Evolutionary conservation across 441 rosid species (phyloP).

Genomic region (Erysimum cheiri): DNA sequence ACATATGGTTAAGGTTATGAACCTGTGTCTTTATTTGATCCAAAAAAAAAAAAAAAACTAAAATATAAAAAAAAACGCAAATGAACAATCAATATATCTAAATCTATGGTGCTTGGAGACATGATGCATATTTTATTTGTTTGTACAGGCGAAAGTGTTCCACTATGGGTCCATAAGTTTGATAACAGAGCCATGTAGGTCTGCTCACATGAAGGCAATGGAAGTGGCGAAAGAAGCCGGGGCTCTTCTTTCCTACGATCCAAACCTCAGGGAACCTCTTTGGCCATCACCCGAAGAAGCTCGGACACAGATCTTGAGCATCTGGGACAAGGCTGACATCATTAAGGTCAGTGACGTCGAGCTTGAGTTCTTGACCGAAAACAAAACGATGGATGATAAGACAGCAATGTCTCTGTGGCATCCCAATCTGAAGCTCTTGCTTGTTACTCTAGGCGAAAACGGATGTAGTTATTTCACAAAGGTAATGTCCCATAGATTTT

Average conservation of each 20-base stretch:
- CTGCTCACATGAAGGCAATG: constrained; percentile 57
- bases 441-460: constrained; percentile 53
- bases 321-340: constrained; percentile 57
- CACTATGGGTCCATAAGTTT: constrained; percentile 62
- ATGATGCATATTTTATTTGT: not conserved
- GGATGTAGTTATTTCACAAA: constrained; percentile 56
- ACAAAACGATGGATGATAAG: constrained; percentile 48
- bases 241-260: constrained; percentile 57
- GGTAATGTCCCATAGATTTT: constrained; percentile 28
- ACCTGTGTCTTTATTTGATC: not conserved
- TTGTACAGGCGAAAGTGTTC: constrained; percentile 52
- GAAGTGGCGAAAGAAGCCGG: constrained; percentile 57
- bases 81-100: too few relatives aligned
- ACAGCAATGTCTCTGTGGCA: constrained; percentile 55
- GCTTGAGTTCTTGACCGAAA: constrained; percentile 54
- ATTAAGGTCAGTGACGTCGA: constrained; percentile 64
- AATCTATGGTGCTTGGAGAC: not conserved
- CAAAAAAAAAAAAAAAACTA: not conserved
- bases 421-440: constrained; percentile 52
- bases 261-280: constrained; percentile 51
- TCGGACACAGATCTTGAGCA: constrained; percentile 52
- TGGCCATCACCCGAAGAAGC: constrained; percentile 62
- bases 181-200: constrained; percentile 59
- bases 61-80: too few relatives aligned
- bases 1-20: not conserved